Evolutionary conservation across 768 basidiomycete genomes (phyloP).

Genomic region (Mycena galopus): DNA sequence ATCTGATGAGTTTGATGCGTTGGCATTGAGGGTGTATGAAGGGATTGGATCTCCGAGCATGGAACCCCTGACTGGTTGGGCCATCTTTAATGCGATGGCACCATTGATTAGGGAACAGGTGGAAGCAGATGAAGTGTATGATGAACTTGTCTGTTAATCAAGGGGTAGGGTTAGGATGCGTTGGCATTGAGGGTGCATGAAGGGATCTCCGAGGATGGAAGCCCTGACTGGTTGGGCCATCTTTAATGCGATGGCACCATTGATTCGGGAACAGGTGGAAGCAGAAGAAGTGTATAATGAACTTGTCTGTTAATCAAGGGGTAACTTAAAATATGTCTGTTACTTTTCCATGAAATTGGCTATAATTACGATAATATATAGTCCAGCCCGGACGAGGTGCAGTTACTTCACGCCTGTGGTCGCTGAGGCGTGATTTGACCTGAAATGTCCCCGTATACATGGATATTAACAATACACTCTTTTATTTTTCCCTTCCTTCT

Average conservation of each 20-base stretch:
- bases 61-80: background rate
- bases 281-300: background rate
- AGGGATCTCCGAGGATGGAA: background rate
- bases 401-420: no score
- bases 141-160: background rate
- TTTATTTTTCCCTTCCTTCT: no score
- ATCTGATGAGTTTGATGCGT: slow-evolving; percentile 29
- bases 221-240: background rate
- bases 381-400: no score
- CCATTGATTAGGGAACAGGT: background rate
- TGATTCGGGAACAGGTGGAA: background rate
- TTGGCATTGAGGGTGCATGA: slow-evolving; percentile 29
- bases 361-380: no score
- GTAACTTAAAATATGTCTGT: no score
- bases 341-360: no score
- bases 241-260: background rate
- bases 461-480: no score
- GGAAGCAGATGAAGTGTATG: background rate
- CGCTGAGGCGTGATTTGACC: no score
- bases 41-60: background rate
- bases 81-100: background rate
- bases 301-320: background rate
- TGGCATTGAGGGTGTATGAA: slow-evolving; percentile 29
- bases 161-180: no score
- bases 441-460: no score